Conservation (phyloP, 2,329 filamentous ascomycete species). For the Arthrobotrys megalospora region DNA sequence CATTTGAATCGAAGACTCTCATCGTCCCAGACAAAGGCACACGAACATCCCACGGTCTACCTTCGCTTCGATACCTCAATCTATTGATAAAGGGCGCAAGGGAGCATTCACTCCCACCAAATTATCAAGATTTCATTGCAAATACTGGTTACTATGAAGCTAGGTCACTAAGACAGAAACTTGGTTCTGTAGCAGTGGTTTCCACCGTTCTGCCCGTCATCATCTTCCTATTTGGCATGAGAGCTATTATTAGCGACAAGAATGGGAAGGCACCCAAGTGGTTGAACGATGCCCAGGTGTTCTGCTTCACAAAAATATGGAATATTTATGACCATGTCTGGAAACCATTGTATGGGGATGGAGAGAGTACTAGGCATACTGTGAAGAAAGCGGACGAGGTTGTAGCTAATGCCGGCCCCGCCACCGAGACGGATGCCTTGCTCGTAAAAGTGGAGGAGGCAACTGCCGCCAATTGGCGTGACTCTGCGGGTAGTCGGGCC, state of each 20-base stretch:
- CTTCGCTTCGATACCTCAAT: conserved; percentile 85
- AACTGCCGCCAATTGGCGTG: conserved; percentile 12
- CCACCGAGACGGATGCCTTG: conserved; percentile 34
- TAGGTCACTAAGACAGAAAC: conserved; percentile 73
- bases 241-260: conserved; percentile 74
- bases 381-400: conserved; percentile 25
- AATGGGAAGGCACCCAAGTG: conserved; percentile 79
- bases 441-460: conserved; percentile 30
- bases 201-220: conserved; percentile 74
- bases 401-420: conserved; percentile 6
- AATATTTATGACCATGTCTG: conserved; percentile 76
- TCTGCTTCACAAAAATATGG: conserved; percentile 76
- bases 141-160: conserved; percentile 77
- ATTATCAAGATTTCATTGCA: conserved; percentile 82
- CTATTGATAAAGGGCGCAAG: conserved; percentile 83
- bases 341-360: conserved; percentile 83
- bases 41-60: conserved; percentile 80
- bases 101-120: conserved; percentile 83
- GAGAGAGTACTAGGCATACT: conserved; percentile 73
- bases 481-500: not conserved
- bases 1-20: conserved; percentile 87
- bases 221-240: conserved; percentile 71
- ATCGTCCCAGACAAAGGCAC: conserved; percentile 74
- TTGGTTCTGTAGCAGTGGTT: conserved; percentile 78
- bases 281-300: conserved; percentile 72